Percentiles rank a stretch among this genome's conserved stretches.
Conservation (phyloP, 78 protist genomes). For the Capsaspora owczarzaki region DNA sequence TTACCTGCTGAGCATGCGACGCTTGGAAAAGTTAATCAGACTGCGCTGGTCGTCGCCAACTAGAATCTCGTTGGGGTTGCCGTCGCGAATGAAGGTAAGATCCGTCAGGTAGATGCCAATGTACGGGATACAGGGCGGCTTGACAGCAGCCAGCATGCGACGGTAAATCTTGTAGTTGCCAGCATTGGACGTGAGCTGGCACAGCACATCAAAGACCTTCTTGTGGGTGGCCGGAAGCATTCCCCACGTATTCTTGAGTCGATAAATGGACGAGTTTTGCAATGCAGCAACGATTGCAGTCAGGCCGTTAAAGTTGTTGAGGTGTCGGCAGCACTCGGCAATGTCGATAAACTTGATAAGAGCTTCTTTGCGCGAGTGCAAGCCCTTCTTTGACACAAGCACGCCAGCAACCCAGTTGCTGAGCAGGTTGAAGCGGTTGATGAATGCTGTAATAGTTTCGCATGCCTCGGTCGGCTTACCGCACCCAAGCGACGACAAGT, state of each 20-base stretch:
- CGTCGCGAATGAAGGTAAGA: conserved; percentile 64
- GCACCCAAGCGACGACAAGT: not conserved
- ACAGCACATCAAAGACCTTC: not conserved
- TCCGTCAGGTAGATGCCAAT: conserved; percentile 59
- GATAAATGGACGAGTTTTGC: conserved; percentile 31
- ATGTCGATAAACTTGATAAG: not conserved
- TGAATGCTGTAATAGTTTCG: not conserved
- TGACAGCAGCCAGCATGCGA: not conserved
- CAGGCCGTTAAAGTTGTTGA: conserved; percentile 57
- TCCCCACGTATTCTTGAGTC: conserved; percentile 60
- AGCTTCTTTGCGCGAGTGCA: not conserved
- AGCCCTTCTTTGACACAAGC: not conserved
- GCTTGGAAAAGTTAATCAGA: not conserved
- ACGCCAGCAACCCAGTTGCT: not conserved
- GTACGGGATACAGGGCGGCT: conserved; percentile 63
- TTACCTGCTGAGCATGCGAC: not conserved
- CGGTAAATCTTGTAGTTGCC: not conserved
- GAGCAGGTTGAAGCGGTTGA: not conserved
- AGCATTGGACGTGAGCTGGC: not conserved
- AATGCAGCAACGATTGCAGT: conserved; percentile 47
- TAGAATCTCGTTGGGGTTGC: conserved; percentile 27
- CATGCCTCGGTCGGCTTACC: not conserved
- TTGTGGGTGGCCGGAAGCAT: not conserved
- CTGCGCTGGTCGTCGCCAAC: not conserved
- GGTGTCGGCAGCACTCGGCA: conserved; percentile 22